Evolutionary conservation across 1,284 basidiomycete genomes (phyloP).

Genomic region (Heterobasidion occidentale): DNA sequence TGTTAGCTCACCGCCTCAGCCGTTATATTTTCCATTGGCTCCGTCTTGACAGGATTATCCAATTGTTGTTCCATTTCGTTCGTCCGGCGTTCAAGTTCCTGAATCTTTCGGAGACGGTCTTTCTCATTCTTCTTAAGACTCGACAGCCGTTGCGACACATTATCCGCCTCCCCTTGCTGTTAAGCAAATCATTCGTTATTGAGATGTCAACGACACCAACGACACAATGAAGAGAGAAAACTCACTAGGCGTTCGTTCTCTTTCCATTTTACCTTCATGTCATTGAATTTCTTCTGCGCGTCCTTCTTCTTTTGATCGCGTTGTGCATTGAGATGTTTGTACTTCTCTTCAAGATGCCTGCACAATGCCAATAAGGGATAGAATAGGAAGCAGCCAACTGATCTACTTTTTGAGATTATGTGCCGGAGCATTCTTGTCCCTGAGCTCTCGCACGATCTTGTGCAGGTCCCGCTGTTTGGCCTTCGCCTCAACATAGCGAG

Average conservation of each 20-base stretch:
- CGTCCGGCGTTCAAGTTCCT: constrained; percentile 35
- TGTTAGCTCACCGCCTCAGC: constrained; percentile 32
- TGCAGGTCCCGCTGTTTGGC: constrained; percentile 40
- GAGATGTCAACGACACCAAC: background rate
- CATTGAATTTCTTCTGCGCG: constrained; percentile 42
- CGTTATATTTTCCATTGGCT: constrained; percentile 34
- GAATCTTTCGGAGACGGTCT: constrained; percentile 32
- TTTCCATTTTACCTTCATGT: constrained; percentile 38
- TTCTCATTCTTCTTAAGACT: constrained; percentile 55
- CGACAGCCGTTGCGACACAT: constrained; percentile 39
- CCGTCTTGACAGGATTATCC: constrained; percentile 39
- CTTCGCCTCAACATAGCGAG: constrained; percentile 43
- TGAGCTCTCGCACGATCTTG: constrained; percentile 42
- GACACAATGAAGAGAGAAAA: constrained; percentile 3
- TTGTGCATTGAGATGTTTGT: constrained; percentile 37
- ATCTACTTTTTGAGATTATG: constrained; percentile 50
- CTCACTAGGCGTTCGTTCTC: constrained; percentile 44
- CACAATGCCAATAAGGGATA: background rate
- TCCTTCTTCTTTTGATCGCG: constrained; percentile 49
- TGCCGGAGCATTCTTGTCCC: constrained; percentile 59
- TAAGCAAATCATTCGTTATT: background rate
- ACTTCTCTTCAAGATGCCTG: constrained; percentile 38
- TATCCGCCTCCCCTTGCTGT: constrained; percentile 49
- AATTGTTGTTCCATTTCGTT: constrained; percentile 36
- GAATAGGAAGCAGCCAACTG: background rate